phyloP scores from a whole-genome alignment of 1,284 basidiomycete genomes.

The Macrocystidia cucumis region DNA sequence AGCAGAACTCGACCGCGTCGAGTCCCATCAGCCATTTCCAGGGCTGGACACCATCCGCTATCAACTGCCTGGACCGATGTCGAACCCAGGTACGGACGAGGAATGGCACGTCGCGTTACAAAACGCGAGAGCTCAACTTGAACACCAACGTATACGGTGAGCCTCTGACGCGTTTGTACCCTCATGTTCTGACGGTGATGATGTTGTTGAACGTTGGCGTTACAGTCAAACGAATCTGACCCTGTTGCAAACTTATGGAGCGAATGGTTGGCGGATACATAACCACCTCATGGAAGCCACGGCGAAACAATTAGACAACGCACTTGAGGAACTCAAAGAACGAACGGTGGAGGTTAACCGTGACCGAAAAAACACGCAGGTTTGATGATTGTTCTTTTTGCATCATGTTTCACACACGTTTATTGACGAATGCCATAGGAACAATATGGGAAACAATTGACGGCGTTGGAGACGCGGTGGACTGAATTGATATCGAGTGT shows the following conservation, averaged over 20 bases:
- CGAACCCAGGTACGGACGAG: constrained; percentile 59
- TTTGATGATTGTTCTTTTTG: constrained; percentile 21
- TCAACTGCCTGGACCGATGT: constrained; percentile 66
- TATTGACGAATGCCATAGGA: constrained; percentile 35
- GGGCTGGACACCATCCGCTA: constrained; percentile 78
- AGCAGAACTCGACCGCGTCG: constrained; percentile 68
- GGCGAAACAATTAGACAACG: constrained; percentile 65
- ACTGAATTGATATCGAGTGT: constrained; percentile 83
- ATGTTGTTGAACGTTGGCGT: constrained; percentile 7
- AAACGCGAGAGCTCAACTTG: constrained; percentile 81
- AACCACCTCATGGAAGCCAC: constrained; percentile 84
- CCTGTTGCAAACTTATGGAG: constrained; percentile 80
- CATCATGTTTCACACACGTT: constrained; percentile 2
- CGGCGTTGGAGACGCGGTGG: constrained; percentile 79
- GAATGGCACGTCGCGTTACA: constrained; percentile 76
- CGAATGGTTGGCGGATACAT: constrained; percentile 87
- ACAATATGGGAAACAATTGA: constrained; percentile 69
- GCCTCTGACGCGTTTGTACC: too few relatives aligned
- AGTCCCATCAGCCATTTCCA: constrained; percentile 62
- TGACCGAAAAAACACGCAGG: constrained; percentile 80
- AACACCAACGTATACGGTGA: constrained; percentile 87
- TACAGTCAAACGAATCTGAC: constrained; percentile 78
- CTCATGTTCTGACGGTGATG: constrained; percentile 1
- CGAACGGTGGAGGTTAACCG: constrained; percentile 80
- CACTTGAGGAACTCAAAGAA: constrained; percentile 67